These are phyloP conservation scores for Pseudocercospora pini-densiflorae DNA, from an alignment of 2,329 filamentous ascomycete genomes.

Conservation along the genomic window DNA sequence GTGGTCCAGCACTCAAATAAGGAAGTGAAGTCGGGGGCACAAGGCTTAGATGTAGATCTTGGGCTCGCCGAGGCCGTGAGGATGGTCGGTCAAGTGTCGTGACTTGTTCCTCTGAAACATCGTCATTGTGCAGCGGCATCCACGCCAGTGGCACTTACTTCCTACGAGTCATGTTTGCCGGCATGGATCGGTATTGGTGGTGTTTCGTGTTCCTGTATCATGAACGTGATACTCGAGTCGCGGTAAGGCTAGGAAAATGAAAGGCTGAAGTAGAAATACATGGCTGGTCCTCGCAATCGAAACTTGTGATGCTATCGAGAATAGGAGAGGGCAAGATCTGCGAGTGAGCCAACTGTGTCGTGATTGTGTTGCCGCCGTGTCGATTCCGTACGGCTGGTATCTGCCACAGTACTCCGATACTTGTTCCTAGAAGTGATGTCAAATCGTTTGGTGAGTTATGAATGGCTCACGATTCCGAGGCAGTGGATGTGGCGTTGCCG, in stretches of 20 bases:
- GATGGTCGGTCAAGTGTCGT: background rate
- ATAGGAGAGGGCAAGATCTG: background rate
- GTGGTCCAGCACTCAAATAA: background rate
- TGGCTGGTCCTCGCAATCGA: background rate
- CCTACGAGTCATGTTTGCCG: conserved; percentile 3
- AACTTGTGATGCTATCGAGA: background rate
- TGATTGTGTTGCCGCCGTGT: background rate
- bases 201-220: conserved; percentile 8
- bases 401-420: background rate
- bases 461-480: background rate
- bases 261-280: conserved; percentile 2
- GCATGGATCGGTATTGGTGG: background rate
- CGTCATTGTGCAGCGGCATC: conserved; percentile 7
- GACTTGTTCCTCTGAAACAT: background rate
- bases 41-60: conserved; percentile 11
- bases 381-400: background rate
- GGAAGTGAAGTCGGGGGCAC: background rate
- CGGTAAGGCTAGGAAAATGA: background rate
- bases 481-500: conserved; percentile 7
- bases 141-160: background rate
- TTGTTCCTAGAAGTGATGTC: conserved; percentile 4
- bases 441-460: background rate
- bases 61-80: background rate
- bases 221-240: background rate
- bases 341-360: background rate